Evolutionary conservation across 148 eudicot genomes (phyloP), one percentile per base, ranked within the genome.

Genomic region (Vaccinium macrocarpon): DNA sequence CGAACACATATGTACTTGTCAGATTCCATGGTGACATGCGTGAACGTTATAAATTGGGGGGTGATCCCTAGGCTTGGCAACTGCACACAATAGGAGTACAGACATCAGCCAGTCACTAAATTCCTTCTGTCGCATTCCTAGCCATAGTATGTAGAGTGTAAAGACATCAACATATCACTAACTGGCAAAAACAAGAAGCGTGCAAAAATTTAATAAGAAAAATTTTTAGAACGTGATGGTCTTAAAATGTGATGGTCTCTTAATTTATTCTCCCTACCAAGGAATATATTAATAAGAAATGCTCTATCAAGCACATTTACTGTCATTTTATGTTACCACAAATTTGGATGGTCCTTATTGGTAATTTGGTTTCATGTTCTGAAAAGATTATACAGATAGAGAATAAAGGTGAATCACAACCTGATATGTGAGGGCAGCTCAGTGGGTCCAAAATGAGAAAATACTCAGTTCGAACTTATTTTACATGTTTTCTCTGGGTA

Each of bases 1-100:
- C 99, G 91, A 56, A 96, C 97, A 86, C 99, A 95, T 84, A 96
- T 93, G 81, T 91, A 97, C 92, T 93, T 97, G 77, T 97, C 99
- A 4, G 99, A 97, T 92, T 97, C 99, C 99, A 97, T 97, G 5
- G 98, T 97, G 52, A 97, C 99, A 89, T 97, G 95, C 18, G 98
- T 97, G 57, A 97, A 97, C 9, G 99, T 95, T 42, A 97, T 95
- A 85, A 97, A 97, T 86, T 97, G 99, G 19, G 90, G 92, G 87
- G 91, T 97, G 85, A 97, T 93, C 88, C 99, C 99, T 68, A 97
- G 82, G 91, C 95, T 97, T 35, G 96, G 91, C 88, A 95, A 82
- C 98, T 94, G 96, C 62, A 71, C 23, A 76, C 9, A 71, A 46
- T 38, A 14, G 51, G 21, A 76, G 75, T 21, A 76, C 59, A 87